Percentiles rank a stretch among this genome's conserved stretches.
Evolutionary conservation across 495 filamentous ascomycete genomes (phyloP).

Genomic region (Opeltia flavorubescens): DNA sequence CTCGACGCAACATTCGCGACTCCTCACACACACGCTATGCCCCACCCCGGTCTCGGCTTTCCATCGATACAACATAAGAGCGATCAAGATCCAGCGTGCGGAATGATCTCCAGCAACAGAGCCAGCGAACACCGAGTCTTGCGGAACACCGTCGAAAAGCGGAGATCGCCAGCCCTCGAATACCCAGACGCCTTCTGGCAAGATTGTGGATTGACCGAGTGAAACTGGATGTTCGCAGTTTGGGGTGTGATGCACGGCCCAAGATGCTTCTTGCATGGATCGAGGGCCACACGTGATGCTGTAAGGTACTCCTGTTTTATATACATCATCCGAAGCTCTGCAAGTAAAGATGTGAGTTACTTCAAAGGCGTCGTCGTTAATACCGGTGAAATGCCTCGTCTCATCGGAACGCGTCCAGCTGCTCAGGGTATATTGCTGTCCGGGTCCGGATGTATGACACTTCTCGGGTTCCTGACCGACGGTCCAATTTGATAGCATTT

Average conservation of each 20-base stretch:
- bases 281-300: not conserved
- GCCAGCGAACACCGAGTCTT: not conserved
- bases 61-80: not conserved
- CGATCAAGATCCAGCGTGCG: not conserved
- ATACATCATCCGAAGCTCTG: not conserved
- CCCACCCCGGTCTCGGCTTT: no score
- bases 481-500: not conserved
- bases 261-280: slow-evolving; percentile 2
- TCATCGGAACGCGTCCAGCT: not conserved
- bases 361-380: not conserved
- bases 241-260: not conserved
- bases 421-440: not conserved
- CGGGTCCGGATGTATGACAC: not conserved
- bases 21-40: not conserved
- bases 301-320: not conserved
- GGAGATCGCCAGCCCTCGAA: not conserved
- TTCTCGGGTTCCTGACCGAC: not conserved
- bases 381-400: slow-evolving; percentile 1
- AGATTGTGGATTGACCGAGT: not conserved
- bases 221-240: not conserved
- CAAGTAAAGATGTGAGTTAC: not conserved
- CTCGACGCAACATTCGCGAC: slow-evolving; percentile 1
- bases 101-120: slow-evolving; percentile 1
- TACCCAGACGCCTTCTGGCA: not conserved
- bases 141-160: not conserved